Conservation (phyloP, 441 rosid genomes). For the Adansonia madagascariensis region DNA sequence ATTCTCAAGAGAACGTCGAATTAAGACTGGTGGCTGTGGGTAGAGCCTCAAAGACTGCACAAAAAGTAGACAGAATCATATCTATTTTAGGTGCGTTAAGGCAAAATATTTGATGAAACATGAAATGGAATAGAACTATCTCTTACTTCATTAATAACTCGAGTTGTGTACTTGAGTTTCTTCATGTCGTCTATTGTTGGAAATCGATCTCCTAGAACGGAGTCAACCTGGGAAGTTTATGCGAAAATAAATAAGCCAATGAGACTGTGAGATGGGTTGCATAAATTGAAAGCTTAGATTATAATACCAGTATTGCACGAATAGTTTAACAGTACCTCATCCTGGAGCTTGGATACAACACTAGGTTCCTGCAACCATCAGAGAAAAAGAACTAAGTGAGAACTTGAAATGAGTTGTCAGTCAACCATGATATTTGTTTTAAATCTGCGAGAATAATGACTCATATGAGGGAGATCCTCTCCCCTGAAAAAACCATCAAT, state of each 20-base stretch:
- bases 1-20: conserved; percentile 77
- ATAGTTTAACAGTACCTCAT: conserved; percentile 57
- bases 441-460: not conserved
- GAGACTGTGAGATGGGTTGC: conserved; percentile 1
- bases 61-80: conserved; percentile 31
- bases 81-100: conserved; percentile 18
- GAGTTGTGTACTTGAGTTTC: conserved; percentile 87
- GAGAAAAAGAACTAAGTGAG: conserved; percentile 26
- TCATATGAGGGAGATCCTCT: not conserved
- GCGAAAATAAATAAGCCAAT: conserved; percentile 8
- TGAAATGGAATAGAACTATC: conserved; percentile 5
- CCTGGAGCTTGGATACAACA: conserved; percentile 82
- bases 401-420: conserved; percentile 1
- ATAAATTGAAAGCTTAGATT: conserved; percentile 25
- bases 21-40: conserved; percentile 98
- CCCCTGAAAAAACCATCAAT: not conserved
- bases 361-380: conserved; percentile 67
- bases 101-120: not conserved
- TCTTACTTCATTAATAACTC: conserved; percentile 91
- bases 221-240: conserved; percentile 67
- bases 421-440: conserved; percentile 11
- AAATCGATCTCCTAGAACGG: conserved; percentile 82
- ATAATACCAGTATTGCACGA: conserved; percentile 16
- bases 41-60: conserved; percentile 88
- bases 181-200: conserved; percentile 89